phyloP scores from a whole-genome alignment of 2,329 filamentous ascomycete species.

The Pestalotiopsis sp. region DNA sequence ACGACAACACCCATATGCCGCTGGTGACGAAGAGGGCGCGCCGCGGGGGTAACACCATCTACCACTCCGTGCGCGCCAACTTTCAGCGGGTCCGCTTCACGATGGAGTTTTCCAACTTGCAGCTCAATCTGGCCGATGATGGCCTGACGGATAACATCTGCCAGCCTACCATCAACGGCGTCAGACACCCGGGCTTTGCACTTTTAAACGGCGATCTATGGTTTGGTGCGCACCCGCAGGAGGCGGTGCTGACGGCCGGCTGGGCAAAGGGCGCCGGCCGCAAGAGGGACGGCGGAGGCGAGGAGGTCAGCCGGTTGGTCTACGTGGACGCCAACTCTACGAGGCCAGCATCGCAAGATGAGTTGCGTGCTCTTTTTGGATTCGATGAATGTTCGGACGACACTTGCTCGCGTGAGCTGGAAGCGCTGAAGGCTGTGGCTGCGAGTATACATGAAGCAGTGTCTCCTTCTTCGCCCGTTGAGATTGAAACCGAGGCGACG shows the following conservation, averaged over 20 bases:
- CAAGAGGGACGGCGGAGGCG: background rate
- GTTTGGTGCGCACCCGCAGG: background rate
- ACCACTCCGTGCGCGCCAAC: background rate
- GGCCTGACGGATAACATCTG: constrained; percentile 10
- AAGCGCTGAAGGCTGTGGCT: background rate
- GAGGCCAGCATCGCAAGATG: background rate
- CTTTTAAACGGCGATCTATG: constrained; percentile 10
- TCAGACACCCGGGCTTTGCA: constrained; percentile 6
- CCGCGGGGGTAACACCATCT: background rate
- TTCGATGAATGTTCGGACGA: constrained; percentile 5
- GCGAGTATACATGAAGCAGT: background rate
- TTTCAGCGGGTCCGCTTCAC: background rate
- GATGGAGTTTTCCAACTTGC: background rate
- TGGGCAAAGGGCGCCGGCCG: background rate
- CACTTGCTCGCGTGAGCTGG: background rate
- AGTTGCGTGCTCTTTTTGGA: constrained; percentile 6
- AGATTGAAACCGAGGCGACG: background rate
- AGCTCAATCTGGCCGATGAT: constrained; percentile 5
- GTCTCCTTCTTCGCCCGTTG: background rate
- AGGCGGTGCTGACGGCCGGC: background rate
- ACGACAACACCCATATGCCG: background rate
- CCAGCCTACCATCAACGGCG: background rate
- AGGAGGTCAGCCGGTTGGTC: background rate
- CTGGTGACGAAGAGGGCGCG: background rate
- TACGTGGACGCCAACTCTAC: background rate